Evolutionary conservation across 1,284 basidiomycete genomes (phyloP).

Genomic region (Serendipita sp.): DNA sequence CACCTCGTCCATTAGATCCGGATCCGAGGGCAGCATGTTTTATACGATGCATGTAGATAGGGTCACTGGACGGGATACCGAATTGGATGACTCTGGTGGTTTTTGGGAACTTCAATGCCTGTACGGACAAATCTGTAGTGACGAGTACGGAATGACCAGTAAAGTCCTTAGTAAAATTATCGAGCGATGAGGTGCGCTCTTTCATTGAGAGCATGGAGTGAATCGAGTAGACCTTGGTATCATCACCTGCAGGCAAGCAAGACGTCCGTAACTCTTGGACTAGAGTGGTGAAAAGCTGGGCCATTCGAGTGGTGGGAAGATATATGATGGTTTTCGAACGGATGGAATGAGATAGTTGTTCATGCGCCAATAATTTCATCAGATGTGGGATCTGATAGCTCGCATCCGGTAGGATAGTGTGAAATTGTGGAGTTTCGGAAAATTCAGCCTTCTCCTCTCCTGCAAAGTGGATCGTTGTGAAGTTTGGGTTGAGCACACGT

Average conservation of each 20-base stretch:
- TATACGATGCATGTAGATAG: constrained; percentile 85
- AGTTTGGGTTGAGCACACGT: constrained; percentile 35
- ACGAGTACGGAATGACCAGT: constrained; percentile 57
- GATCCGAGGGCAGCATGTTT: constrained; percentile 79
- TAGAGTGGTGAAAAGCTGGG: constrained; percentile 57
- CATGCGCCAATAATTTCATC: constrained; percentile 72
- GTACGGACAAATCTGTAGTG: constrained; percentile 81
- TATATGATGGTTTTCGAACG: constrained; percentile 79
- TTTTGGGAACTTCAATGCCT: constrained; percentile 81
- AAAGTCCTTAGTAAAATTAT: constrained; percentile 50
- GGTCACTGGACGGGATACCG: constrained; percentile 56
- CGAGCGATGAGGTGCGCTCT: constrained; percentile 49
- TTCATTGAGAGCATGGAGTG: constrained; percentile 70
- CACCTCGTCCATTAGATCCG: constrained; percentile 58
- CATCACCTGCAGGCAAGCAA: constrained; percentile 33
- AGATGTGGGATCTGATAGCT: constrained; percentile 68
- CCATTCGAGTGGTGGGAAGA: constrained; percentile 80
- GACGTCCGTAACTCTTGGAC: constrained; percentile 35
- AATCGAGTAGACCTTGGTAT: constrained; percentile 63
- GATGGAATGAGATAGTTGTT: constrained; percentile 65
- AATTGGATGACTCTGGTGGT: constrained; percentile 92
- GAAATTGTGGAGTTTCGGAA: constrained; percentile 73
- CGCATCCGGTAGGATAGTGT: constrained; percentile 57
- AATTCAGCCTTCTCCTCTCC: constrained; percentile 40
- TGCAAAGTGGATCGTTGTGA: constrained; percentile 52